phyloP scores from a whole-genome alignment of 1,139 yeast species.

The Lipomyces yarrowii region DNA sequence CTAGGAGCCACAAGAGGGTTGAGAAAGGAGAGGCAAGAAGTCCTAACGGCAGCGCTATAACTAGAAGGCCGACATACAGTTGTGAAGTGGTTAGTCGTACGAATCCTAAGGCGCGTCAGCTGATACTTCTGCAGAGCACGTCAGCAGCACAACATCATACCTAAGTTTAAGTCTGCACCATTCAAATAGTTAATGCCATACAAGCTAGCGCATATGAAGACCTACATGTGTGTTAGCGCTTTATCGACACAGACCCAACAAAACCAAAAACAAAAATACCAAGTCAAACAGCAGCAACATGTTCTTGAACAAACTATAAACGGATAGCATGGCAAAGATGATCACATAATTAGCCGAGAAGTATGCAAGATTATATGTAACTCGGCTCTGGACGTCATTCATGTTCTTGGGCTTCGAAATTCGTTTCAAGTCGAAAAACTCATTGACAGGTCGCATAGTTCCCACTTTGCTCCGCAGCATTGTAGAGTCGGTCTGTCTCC shows the following conservation, averaged over 20 bases:
- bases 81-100: constrained; percentile 72
- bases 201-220: constrained; percentile 60
- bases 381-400: constrained; percentile 86
- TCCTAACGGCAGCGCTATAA: constrained; percentile 82
- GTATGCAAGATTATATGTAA: constrained; percentile 81
- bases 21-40: constrained; percentile 91
- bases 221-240: constrained; percentile 9
- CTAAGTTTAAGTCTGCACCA: constrained; percentile 76
- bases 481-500: constrained; percentile 26
- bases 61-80: constrained; percentile 81
- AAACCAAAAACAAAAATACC: constrained; percentile 35
- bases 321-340: constrained; percentile 67
- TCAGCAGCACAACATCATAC: constrained; percentile 36
- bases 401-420: constrained; percentile 87
- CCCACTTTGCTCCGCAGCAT: constrained; percentile 24
- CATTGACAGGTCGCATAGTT: constrained; percentile 27
- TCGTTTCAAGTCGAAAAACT: constrained; percentile 86
- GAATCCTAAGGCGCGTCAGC: constrained; percentile 31
- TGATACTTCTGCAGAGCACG: neutral
- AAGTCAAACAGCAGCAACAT: constrained; percentile 81
- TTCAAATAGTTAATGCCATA: constrained; percentile 74
- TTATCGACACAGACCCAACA: neutral
- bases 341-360: constrained; percentile 85
- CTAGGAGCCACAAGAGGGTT: constrained; percentile 94
- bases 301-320: constrained; percentile 80